These are phyloP conservation scores for Teratosphaeria gauchensis DNA, from an alignment of 2,329 filamentous ascomycete genomes.

Conservation along the genomic window DNA sequence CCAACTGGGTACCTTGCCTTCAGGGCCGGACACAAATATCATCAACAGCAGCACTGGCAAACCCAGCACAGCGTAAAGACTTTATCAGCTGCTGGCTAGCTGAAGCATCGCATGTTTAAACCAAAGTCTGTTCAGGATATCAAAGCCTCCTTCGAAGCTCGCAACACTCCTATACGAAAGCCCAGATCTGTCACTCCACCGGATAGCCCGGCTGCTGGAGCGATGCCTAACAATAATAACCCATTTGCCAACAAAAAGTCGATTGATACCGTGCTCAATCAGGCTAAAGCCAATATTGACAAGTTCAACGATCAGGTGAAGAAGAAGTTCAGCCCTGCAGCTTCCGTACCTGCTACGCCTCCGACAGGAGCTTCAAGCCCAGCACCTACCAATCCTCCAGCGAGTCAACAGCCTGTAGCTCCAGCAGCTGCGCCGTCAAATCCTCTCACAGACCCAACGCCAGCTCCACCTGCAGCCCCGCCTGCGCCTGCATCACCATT, in stretches of 20 bases:
- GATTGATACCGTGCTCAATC: constrained; percentile 4
- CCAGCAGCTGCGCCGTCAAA: neutral
- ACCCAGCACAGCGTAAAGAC: neutral
- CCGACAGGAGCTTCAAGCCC: neutral
- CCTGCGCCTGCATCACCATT: neutral
- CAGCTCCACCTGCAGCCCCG: neutral
- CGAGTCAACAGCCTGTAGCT: neutral
- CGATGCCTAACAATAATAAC: neutral
- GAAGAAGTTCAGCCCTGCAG: neutral
- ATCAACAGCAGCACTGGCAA: neutral
- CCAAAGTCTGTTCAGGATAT: neutral
- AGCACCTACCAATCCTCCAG: neutral
- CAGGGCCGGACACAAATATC: neutral
- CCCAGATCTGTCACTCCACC: neutral
- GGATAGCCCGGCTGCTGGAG: neutral
- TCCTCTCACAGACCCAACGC: no score
- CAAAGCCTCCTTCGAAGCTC: constrained; percentile 2
- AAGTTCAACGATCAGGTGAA: neutral
- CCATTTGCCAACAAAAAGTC: constrained; percentile 2
- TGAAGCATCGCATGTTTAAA: neutral
- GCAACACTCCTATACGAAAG: neutral
- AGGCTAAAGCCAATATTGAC: constrained; percentile 1
- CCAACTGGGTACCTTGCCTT: neutral
- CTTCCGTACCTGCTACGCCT: neutral
- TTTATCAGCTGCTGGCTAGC: neutral